Conservation (phyloP, 306 rosid species). For the Rosa multiflora region DNA sequence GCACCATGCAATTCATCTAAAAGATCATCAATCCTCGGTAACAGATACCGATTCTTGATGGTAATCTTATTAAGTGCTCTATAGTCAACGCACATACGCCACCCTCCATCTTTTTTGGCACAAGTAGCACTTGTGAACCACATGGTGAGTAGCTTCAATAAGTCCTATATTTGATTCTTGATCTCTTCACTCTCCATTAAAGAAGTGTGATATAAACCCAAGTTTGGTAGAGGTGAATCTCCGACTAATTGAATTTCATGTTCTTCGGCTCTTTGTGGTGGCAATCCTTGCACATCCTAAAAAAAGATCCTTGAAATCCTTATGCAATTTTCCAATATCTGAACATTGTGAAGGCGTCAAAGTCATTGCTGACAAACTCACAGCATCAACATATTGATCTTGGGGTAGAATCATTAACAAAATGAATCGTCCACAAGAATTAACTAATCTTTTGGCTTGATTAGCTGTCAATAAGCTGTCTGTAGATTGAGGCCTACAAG, state of each 20-base stretch:
- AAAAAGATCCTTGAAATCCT: constrained; percentile 1
- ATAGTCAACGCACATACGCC: neutral
- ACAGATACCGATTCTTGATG: neutral
- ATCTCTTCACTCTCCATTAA: neutral
- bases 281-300: neutral
- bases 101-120: neutral
- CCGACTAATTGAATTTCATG: constrained; percentile 1
- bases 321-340: neutral
- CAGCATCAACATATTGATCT: neutral
- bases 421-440: no score
- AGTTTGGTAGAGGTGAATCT: constrained; percentile 5
- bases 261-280: neutral
- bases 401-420: neutral
- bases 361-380: neutral
- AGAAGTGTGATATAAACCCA: neutral
- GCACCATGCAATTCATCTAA: neutral
- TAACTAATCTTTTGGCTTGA: neutral
- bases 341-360: neutral
- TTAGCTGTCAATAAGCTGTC: no score
- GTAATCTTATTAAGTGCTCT: neutral
- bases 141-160: neutral
- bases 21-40: neutral
- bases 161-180: constrained; percentile 1
- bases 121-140: neutral
- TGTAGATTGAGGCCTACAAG: no score